Conservation (phyloP, 2,329 filamentous ascomycete genomes). For the Aquanectria penicillioides region DNA sequence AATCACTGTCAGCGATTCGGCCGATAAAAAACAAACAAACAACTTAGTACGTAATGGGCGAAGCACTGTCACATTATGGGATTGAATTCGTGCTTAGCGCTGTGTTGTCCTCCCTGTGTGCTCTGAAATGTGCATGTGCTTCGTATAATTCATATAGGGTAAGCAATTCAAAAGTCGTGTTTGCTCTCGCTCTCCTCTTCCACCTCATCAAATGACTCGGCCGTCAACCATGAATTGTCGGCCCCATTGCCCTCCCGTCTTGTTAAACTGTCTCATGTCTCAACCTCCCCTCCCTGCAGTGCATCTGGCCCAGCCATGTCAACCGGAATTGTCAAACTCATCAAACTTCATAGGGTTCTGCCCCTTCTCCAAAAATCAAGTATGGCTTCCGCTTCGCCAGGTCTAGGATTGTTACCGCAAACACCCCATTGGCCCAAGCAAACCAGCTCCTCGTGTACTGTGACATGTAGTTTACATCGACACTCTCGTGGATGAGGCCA, state of each 20-base stretch:
- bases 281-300: neutral
- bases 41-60: too few species aligned
- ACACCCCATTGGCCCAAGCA: conserved; percentile 97
- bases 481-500: conserved; percentile 90
- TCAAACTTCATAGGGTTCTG: conserved; percentile 66
- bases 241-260: neutral
- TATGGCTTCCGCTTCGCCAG: conserved; percentile 89
- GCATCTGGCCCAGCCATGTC: neutral
- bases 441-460: conserved; percentile 93
- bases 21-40: too few species aligned
- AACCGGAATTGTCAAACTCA: neutral
- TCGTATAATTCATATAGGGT: too few species aligned
- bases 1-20: too few species aligned
- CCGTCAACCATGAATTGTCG: neutral
- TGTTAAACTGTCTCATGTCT: too few species aligned
- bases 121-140: too few species aligned
- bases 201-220: too few species aligned
- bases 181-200: too few species aligned
- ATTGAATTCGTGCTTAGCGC: too few species aligned
- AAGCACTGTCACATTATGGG: too few species aligned
- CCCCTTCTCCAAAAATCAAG: conserved; percentile 78
- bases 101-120: too few species aligned
- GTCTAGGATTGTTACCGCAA: conserved; percentile 91
- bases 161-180: too few species aligned
- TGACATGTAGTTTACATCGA: conserved; percentile 76